Evolutionary conservation across 164 flowering plant genomes (phyloP).

Genomic region (Cinnamomum micranthum): DNA sequence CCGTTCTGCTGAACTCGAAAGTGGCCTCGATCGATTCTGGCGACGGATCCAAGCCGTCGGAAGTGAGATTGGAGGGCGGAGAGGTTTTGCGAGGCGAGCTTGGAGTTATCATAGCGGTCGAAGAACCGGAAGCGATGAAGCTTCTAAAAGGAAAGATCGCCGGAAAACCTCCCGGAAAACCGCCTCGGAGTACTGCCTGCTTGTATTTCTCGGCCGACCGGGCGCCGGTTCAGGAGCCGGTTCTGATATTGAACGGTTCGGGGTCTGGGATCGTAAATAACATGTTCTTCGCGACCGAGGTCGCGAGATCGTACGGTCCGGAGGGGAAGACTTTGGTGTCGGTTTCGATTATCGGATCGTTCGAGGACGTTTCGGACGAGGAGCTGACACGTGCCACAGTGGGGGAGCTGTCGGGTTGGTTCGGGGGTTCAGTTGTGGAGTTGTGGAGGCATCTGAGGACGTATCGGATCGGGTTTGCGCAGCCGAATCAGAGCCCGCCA

Average conservation of each 20-base stretch:
- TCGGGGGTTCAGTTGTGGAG: conserved; percentile 39
- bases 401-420: conserved; percentile 73
- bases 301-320: conserved; percentile 81
- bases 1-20: conserved; percentile 52
- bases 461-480: conserved; percentile 70
- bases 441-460: conserved; percentile 76
- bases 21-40: conserved; percentile 41
- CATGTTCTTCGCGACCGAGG: conserved; percentile 90
- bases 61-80: conserved; percentile 53
- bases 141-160: conserved; percentile 42
- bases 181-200: conserved; percentile 75
- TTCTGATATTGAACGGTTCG: conserved; percentile 74
- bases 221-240: conserved; percentile 64
- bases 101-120: conserved; percentile 81
- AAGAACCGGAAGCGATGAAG: conserved; percentile 56
- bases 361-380: conserved; percentile 47
- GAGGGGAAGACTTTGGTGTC: conserved; percentile 79
- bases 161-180: conserved; percentile 17
- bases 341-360: conserved; percentile 64
- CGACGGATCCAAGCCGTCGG: conserved; percentile 2
- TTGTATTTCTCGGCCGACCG: conserved; percentile 60
- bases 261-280: conserved; percentile 80
- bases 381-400: conserved; percentile 53
- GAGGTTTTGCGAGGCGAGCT: conserved; percentile 39
- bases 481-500: conserved; percentile 91